Evolutionary conservation across 192 early-diverging fungal species (phyloP), one percentile per base, ranked within the genome.

Genomic region (Coemansia sp.): DNA sequence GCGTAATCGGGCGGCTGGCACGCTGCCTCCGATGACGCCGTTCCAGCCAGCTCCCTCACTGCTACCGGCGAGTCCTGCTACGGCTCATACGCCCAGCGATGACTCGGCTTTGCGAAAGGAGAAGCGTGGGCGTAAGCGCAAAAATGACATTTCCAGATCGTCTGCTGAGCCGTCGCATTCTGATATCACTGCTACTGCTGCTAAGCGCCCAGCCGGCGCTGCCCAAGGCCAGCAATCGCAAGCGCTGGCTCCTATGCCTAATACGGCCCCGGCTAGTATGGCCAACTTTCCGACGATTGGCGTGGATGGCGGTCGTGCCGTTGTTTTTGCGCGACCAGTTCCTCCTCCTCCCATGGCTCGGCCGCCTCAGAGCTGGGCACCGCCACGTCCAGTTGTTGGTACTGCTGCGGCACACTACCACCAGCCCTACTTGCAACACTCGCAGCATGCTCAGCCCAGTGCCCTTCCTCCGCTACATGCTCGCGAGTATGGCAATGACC

Each of bases 41-140:
- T 73, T 75, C 60, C 51, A 63, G 66, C 68, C 74, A 10, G 40
- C 43, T 13, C 29, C 55, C 10, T 62, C 68, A 0, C 27, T 43
- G 34, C 34, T 47, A 40, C 62, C 63, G 13, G 43, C 51, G n/a
- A 78, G 49, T 20, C 55, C 57, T 10, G 52, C 49, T 9, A 44
- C 41, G 0, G 59, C 70, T 18, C 57, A 60, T 18, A 36, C 31
- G 44, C 40, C 68, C 2, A 55, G 8, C 22, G 71, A 70, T 6
- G 71, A 73, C 10, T 13, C 18, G 13, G 71, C 22, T 2, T 40
- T 52, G 54, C 55, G 59, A 2, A 77, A 74, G 63, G 80, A 84
- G 65, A 67, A 69, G 60, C 65, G 81, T 11, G 81, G 81, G 5
- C 70, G 81, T 24, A 84, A 84, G 67, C 76, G 81, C 42, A 84